These are phyloP conservation scores for Alternaria consortialis DNA, from an alignment of 2,329 filamentous ascomycete species.

Conservation along the genomic window DNA sequence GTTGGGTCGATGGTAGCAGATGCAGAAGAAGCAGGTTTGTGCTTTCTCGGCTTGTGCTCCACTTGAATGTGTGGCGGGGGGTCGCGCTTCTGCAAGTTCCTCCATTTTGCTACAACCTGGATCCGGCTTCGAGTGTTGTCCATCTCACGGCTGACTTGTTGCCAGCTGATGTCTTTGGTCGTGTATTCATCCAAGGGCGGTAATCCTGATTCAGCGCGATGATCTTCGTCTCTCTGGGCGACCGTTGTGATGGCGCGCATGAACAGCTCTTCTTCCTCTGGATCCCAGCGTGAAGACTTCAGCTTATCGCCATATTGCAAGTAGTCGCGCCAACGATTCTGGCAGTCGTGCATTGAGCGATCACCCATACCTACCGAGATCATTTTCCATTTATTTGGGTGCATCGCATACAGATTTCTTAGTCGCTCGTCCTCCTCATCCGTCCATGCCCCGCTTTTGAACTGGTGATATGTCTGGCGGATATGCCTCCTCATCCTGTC, in stretches of 20 bases:
- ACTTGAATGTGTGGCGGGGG: conserved; percentile 18
- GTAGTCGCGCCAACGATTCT: conserved; percentile 76
- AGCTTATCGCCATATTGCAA: conserved; percentile 65
- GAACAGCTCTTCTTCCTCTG: conserved; percentile 67
- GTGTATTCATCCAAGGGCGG: conserved; percentile 51
- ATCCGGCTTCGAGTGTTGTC: conserved; percentile 68
- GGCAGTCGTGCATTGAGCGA: conserved; percentile 70
- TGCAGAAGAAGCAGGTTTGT: background rate
- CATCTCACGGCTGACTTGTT: conserved; percentile 70
- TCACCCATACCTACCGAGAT: conserved; percentile 69
- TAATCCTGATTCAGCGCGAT: conserved; percentile 26
- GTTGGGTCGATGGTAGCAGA: background rate
- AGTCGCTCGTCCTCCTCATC: conserved; percentile 67
- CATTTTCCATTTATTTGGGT: conserved; percentile 67
- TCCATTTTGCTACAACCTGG: conserved; percentile 76
- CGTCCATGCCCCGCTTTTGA: conserved; percentile 69
- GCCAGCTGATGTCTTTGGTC: conserved; percentile 71
- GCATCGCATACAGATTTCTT: conserved; percentile 55
- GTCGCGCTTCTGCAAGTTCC: conserved; percentile 34
- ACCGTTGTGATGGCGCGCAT: conserved; percentile 64
- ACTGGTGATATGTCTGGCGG: conserved; percentile 73
- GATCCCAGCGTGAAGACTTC: conserved; percentile 66
- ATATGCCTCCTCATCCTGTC: conserved; percentile 55
- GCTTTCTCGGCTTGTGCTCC: conserved; percentile 21
- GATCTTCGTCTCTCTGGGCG: conserved; percentile 56